Conservation (phyloP, 1,284 basidiomycete species). For the Tylopilus sp. region DNA sequence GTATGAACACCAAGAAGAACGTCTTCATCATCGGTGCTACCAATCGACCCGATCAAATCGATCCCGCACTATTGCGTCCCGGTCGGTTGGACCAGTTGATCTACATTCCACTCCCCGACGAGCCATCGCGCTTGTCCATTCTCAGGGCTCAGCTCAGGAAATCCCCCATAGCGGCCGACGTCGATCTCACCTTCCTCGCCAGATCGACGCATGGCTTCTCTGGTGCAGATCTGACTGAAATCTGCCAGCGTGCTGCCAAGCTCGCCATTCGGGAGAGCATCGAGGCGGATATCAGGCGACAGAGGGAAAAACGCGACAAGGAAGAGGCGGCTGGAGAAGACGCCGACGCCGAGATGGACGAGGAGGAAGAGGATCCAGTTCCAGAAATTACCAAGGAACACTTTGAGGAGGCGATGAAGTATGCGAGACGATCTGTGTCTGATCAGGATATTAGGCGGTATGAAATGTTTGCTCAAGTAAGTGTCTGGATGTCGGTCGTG, state of each 20-base stretch:
- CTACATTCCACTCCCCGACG: constrained; percentile 94
- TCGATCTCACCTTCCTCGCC: constrained; percentile 87
- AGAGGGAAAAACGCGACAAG: constrained; percentile 82
- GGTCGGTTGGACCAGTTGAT: constrained; percentile 97
- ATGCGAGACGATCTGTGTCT: constrained; percentile 88
- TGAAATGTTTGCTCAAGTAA: constrained; percentile 86
- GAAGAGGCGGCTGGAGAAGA: constrained; percentile 66
- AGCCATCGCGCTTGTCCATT: constrained; percentile 89
- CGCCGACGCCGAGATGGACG: constrained; percentile 75
- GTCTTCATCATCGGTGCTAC: constrained; percentile 99
- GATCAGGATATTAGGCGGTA: constrained; percentile 95
- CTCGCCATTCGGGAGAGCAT: constrained; percentile 95
- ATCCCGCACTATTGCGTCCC: constrained; percentile 94
- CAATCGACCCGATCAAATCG: constrained; percentile 99
- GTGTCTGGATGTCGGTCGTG: constrained; percentile 20
- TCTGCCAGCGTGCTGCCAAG: constrained; percentile 97
- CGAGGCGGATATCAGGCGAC: constrained; percentile 85
- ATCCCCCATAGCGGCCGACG: constrained; percentile 86
- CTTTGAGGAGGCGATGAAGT: constrained; percentile 98
- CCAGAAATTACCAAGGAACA: constrained; percentile 92
- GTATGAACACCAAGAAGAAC: constrained; percentile 99
- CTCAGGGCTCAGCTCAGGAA: constrained; percentile 92
- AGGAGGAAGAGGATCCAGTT: constrained; percentile 90
- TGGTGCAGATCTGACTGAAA: constrained; percentile 98
- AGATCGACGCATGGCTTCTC: constrained; percentile 98